Base-by-base conservation (phyloP, 257 asterid genomes). In the Penstemon barbatus region DNA sequence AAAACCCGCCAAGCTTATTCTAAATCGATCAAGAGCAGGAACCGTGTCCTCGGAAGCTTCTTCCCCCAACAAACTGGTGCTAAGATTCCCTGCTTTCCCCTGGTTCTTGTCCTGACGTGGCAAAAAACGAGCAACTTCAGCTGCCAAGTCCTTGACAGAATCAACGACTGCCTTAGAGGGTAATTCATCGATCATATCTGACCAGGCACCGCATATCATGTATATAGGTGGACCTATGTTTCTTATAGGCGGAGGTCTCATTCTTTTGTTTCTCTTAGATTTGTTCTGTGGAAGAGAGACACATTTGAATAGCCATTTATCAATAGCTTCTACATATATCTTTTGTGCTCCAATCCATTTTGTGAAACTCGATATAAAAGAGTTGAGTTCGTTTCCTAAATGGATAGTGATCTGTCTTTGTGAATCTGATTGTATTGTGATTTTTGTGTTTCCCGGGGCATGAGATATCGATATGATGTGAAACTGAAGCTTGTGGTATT, bases 181-280 rank as follows among this genome's bases (percentile, higher is more conserved):
- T 69, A 91, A 76, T 8, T 68, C 67, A 0, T 81, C 68, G 8
- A 91, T 75, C 84, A 77, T 80, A 50, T 87, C 91, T 79, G 86
- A 37, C 99, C 99, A 94, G 61, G 83, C 74, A 6, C 85, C 92
- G 12, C 97, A 91, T 49, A 89, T 80, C 75, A 79, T 82, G 76
- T 89, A 91, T 66, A 91, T 87, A n/a, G 99, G 99, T 0, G 99
- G 99, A n/a, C 97, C 99, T 33, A 4, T 41, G 78, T 87, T 46
- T 43, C 91, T 74, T 42, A 85, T 71, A 7, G 86, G 84, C 3
- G 86, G 91, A 43, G 81, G 86, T 13, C 57, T 82, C 57, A 6
- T 52, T 72, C 87, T 80, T 55, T 83, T 86, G 75, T 85, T 86
- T 72, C 92, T 81, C 79, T 82, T 84, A 66, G 99, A 77, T 15